Percentiles rank a stretch among this genome's conserved stretches.
Conservation (phyloP, 345 rosid species). For the Corymbia maculata region DNA sequence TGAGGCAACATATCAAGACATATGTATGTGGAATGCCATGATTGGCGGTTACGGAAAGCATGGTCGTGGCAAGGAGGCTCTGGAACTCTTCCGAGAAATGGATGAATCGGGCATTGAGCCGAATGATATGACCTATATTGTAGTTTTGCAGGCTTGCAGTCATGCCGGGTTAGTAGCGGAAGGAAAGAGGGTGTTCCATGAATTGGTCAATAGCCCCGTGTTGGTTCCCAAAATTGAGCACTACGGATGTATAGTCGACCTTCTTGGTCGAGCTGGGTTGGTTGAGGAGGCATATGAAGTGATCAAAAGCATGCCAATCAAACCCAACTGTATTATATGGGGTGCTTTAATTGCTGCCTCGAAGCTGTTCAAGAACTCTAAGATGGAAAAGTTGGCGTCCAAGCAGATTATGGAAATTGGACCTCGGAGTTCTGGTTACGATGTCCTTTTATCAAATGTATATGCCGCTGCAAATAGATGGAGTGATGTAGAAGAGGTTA, state of each 20-base stretch:
- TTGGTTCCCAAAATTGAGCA: constrained; percentile 42
- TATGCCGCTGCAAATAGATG: constrained; percentile 30
- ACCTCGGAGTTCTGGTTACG: constrained; percentile 18
- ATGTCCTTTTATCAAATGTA: constrained; percentile 25
- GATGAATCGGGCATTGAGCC: constrained; percentile 19
- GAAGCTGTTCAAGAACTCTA: constrained; percentile 16
- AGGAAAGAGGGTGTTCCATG: constrained; percentile 22
- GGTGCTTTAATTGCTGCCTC: constrained; percentile 37
- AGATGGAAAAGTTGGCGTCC: constrained; percentile 20
- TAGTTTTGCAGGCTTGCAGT: constrained; percentile 37
- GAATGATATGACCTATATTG: constrained; percentile 29
- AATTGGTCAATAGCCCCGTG: constrained; percentile 14
- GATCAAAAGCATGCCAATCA: constrained; percentile 29
- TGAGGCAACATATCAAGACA: constrained; percentile 11
- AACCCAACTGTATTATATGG: constrained; percentile 33
- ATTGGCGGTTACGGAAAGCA: constrained; percentile 35
- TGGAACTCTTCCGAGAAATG: constrained; percentile 31
- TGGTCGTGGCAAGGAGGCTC: constrained; percentile 30
- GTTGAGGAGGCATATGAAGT: constrained; percentile 33
- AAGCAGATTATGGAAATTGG: constrained; percentile 15
- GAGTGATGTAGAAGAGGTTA: constrained; percentile 24
- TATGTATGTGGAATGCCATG: constrained; percentile 40
- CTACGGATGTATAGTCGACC: constrained; percentile 53
- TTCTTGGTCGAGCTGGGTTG: constrained; percentile 43
- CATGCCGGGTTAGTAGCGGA: constrained; percentile 43